Evolutionary conservation across 495 filamentous ascomycete genomes (phyloP).

Genomic region (Penicillium coprophilum): DNA sequence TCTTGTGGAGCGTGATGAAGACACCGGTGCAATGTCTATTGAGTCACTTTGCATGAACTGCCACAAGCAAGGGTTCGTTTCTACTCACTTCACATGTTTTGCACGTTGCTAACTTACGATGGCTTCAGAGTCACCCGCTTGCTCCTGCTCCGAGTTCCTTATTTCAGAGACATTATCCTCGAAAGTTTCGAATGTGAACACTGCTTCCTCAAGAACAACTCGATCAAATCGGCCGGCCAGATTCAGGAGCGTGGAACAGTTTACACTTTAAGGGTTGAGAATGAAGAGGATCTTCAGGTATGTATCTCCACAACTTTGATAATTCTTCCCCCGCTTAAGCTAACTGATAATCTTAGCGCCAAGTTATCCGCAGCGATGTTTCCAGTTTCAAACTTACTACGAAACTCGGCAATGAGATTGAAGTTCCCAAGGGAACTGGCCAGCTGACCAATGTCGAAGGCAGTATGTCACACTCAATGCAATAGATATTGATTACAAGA

Average conservation of each 20-base stretch:
- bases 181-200: slow-evolving; percentile 93
- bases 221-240: slow-evolving; percentile 83
- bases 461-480: slow-evolving; percentile 9
- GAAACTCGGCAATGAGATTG: slow-evolving; percentile 62
- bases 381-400: slow-evolving; percentile 79
- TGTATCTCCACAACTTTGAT: neutral
- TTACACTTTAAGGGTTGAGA: slow-evolving; percentile 71
- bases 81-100: neutral
- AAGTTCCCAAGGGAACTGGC: slow-evolving; percentile 84
- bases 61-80: slow-evolving; percentile 70
- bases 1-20: slow-evolving; percentile 45
- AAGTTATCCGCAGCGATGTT: slow-evolving; percentile 88
- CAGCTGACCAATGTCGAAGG: slow-evolving; percentile 93
- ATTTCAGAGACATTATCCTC: slow-evolving; percentile 93
- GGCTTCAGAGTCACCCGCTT: slow-evolving; percentile 67
- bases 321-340: neutral
- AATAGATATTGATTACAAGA: neutral
- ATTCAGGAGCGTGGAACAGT: slow-evolving; percentile 86
- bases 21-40: slow-evolving; percentile 47
- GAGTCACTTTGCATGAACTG: slow-evolving; percentile 84
- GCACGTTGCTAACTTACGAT: slow-evolving; percentile 10
- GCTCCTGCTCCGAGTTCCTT: slow-evolving; percentile 86
- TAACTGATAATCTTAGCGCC: slow-evolving; percentile 52
- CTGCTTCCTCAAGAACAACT: slow-evolving; percentile 85
- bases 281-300: slow-evolving; percentile 53